Conservation (phyloP, 305 asterid species). For the Ilex paraguariensis region DNA sequence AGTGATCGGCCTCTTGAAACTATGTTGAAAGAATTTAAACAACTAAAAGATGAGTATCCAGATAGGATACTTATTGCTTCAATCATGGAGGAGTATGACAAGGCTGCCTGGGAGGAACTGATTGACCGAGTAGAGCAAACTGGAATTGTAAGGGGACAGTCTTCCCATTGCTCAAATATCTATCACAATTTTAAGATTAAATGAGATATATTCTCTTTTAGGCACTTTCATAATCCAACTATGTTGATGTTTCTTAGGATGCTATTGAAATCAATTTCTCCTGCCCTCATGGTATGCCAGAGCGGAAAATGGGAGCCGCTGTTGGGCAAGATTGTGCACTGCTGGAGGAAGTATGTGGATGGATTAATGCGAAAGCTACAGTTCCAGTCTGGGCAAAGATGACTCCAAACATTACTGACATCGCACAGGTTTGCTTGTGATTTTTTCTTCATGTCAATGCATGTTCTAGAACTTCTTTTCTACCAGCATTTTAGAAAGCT, state of each 20-base stretch:
- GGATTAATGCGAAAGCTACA: slow-evolving; percentile 84
- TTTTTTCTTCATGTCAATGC: slow-evolving; percentile 2
- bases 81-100: slow-evolving; percentile 90
- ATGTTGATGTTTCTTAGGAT: slow-evolving; percentile 37
- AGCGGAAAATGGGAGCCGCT: slow-evolving; percentile 97
- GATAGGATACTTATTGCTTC: slow-evolving; percentile 96
- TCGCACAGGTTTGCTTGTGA: slow-evolving; percentile 48
- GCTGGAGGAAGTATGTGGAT: slow-evolving; percentile 85
- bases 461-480: background rate
- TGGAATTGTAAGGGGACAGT: slow-evolving; percentile 64
- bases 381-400: slow-evolving; percentile 98
- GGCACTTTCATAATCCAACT: background rate
- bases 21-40: slow-evolving; percentile 82
- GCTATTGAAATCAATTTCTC: slow-evolving; percentile 89
- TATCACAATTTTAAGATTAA: background rate
- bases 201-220: background rate
- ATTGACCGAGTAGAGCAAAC: slow-evolving; percentile 81
- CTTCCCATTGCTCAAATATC: slow-evolving; percentile 6
- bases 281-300: slow-evolving; percentile 98
- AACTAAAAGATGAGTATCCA: slow-evolving; percentile 79
- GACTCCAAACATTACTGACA: slow-evolving; percentile 97
- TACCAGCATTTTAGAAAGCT: no score
- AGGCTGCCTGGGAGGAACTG: slow-evolving; percentile 91
- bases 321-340: slow-evolving; percentile 91
- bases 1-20: slow-evolving; percentile 93